Base-by-base conservation (phyloP, 352 stramenopile genomes). In the Vaucheria bursata region DNA sequence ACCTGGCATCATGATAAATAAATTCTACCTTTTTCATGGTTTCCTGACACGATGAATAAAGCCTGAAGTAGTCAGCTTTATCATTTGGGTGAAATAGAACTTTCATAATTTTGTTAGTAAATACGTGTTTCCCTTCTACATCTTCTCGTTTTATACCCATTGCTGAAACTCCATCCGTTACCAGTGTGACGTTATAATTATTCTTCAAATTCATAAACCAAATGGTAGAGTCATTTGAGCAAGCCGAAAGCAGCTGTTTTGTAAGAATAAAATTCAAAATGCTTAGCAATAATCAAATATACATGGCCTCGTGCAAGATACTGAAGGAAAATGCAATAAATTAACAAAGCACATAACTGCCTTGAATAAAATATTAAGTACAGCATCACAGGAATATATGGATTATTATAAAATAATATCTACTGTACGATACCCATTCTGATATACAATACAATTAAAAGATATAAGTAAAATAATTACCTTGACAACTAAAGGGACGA, bases 161-260 rank as follows among this genome's bases (percentile, higher is more conserved):
- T 34, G 53, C 53, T 34, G 53, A 31, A 34, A 68, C 8, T 31
- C 53, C 53, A 34, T 68, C 53, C 53, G 53, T 68, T 34, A 68
- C 53, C 31, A 34, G 31, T 31, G 31, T 31, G 53, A 68, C 37
- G 53, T 7, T 2, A 7, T 2, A 7, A 34, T 68, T 34, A 2
- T 7, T 31, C 2, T 7, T 2, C 53, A 68, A 34, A 34, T 68
- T 34, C 2, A 68, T 7, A 2, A 68, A 34, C 53, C 53, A 68
- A 31, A 68, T 68, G 53, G 53, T 34, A 31, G 53, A 37, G 53
- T 68, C 53, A 7, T 68, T 34, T 31, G 53, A 68, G 53, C 53
- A 68, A 7, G 53, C 53, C 6, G 53, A 68, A 31, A 68, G 34
- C 31, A 68, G 31, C 53, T 68, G 53, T 8, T 31, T n/a, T n/a